Base-by-base conservation (phyloP, 768 basidiomycete genomes). In the Suillus alpinus region DNA sequence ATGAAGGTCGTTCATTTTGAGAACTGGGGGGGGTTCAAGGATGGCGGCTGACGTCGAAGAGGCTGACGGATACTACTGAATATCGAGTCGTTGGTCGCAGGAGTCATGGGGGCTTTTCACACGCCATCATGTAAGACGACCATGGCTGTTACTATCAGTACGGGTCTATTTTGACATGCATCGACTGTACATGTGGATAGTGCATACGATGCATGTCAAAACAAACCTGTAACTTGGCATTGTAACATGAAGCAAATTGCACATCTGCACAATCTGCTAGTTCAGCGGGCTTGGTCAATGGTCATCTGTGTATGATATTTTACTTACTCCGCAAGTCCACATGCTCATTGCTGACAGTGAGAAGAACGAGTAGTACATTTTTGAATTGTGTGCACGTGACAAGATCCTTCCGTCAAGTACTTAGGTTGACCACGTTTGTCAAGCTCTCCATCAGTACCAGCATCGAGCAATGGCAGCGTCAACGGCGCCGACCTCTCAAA, bases 401-500 rank as follows among this genome's bases (percentile, higher is more conserved):
- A 1, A 26, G 26, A 26, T 26, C 26, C 26, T 26, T 26, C 26
- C 26, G 26, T 3, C 26, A 26, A 26, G 26, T 3, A n/a, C n/a
- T n/a, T n/a, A 26, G 26, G 26, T 26, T 26, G 26, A 12, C 40
- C 23, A 44, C 41, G 7, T 47, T 6, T 3, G 10, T 29, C 56
- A 18, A 57, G 44, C 39, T 51, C 29, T 57, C 31, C 18, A 59
- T 32, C 37, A 49, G 47, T 49, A 4, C 16, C 16, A 53, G 36
- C 36, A 23, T 67, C 60, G 66, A 53, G 36, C 36, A 8, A 66
- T 66, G 65, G 61, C 66, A 31, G 53, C 67, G 3, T 56, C 41
- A 20, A 52, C 52, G 2, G 60, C 70, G 1, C 71, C 66, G 23
- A 68, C 78, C 6, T 68, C 79, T 3, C 78, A 80, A 58, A 63